Base-by-base conservation (phyloP, 2,329 filamentous ascomycete species). In the Teratosphaeriaceae sp. region DNA sequence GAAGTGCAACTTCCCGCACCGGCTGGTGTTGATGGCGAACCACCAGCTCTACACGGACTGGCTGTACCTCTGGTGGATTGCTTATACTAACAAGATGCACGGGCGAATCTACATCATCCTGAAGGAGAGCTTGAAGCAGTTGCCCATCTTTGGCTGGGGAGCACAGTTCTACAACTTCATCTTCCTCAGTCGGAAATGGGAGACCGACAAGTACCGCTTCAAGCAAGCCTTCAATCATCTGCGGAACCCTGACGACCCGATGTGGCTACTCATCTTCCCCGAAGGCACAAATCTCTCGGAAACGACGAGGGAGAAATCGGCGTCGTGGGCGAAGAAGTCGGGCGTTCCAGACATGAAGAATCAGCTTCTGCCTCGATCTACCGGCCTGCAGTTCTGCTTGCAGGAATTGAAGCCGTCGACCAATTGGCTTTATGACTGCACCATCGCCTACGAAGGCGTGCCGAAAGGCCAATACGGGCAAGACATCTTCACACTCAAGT, bases 21-120 rank as follows among this genome's bases (percentile, higher is more conserved):
- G 88, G 38, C 70, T 94, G 59, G 76, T 94, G 20, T 70, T 94
- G 66, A 85, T 94, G 62, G 87, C 88, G 20, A 94, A 94, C 60
- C 88, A 94, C 60, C 57, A 52, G 53, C 81, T 94, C 40, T 94
- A 94, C 61, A 90, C 87, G 7, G 87, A 94, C 66, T 94, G 87
- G 88, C 67, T 94, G 7, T 94, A 94, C 61, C 76, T 94, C 6
- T 94, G 88, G 88, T 94, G 88, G 88, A 82, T 88, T 20, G 85
- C 82, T n/a, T 94, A 94, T 57, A 87, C 85, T 20, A 85, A 84
- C 44, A 75, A 76, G 41, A 87, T 88, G 78, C 85, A 92, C 56
- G 88, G 88, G 9, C 84, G 88, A 59, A 75, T 94, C 57, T 94
- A 88, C 69, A 94, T 94, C 61, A 90, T 94, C 56, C 70, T 94